Base-by-base conservation (phyloP, 495 filamentous ascomycete species). In the Podospora anserina region DNA sequence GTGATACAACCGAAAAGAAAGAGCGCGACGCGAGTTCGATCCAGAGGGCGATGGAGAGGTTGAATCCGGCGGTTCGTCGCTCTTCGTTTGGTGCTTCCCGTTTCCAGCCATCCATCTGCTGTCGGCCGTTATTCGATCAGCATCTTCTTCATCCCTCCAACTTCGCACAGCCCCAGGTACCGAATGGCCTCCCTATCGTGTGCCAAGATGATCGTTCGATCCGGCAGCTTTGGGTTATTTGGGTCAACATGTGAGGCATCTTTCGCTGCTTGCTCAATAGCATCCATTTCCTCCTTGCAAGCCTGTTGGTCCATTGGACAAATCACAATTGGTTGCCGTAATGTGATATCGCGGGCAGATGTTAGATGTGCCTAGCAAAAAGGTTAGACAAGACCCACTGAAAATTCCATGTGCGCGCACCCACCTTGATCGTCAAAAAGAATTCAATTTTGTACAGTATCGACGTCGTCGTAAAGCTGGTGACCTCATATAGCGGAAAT, bases 391-490 rank as follows among this genome's bases (percentile, higher is more conserved):
- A 9, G 19, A 39, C 44, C 11, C 13, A 54, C 4, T 32, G 18
- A n/a, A 34, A 57, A 66, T 60, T 28, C 0, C 27, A 9, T 28
- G 23, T 0, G 53, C 44, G 60, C 13, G 27, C n/a, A 78, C 85
- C 19, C 81, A 97, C 95, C 86, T 96, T 97, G 57, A 99, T 92
- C 53, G 89, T 92, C 58, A 99, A 81, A 74, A 91, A 99, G 77
- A 97, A 99, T 77, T 99, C 94, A 76, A 99, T 96, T 78, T 97
- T 98, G 80, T 98, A 99, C 15, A 99, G 85, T 66, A 90, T 95
- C 15, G 91, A 96, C 39, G 93, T 91, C 0, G 95, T 99, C 23
- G 95, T 97, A 73, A 99, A 99, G 13, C 92, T 93, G 63, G 86
- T 89, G 53, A 98, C 88, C 18, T 89, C 86, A 75, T 97, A 97